Percentiles rank a stretch among this genome's conserved stretches.
These are phyloP conservation scores for Cicer bijugum DNA, from an alignment of 306 rosid genomes.

Conservation along the genomic window DNA sequence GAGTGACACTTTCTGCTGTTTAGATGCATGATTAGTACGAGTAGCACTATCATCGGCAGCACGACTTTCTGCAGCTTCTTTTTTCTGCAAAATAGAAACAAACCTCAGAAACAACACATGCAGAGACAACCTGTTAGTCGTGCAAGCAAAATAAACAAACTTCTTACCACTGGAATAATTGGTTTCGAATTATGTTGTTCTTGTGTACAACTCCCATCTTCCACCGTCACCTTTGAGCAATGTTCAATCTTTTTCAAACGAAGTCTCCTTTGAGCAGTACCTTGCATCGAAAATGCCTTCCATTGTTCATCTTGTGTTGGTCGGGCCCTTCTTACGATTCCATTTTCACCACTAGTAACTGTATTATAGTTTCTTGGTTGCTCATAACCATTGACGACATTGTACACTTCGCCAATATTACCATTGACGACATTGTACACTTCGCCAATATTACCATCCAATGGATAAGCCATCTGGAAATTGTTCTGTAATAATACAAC, in stretches of 20 bases:
- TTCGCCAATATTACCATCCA: slow-evolving; percentile 50
- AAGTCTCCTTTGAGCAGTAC: slow-evolving; percentile 70
- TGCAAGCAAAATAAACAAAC: slow-evolving; percentile 30
- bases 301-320: slow-evolving; percentile 37
- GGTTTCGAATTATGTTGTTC: slow-evolving; percentile 53
- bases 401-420: neutral
- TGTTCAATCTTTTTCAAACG: slow-evolving; percentile 35
- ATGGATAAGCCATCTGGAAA: slow-evolving; percentile 46
- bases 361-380: slow-evolving; percentile 47
- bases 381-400: slow-evolving; percentile 33
- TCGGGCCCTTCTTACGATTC: slow-evolving; percentile 54
- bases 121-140: slow-evolving; percentile 18
- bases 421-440: slow-evolving; percentile 19
- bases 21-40: slow-evolving; percentile 18
- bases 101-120: slow-evolving; percentile 30
- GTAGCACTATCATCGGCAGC: slow-evolving; percentile 40
- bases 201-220: slow-evolving; percentile 23
- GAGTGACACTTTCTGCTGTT: slow-evolving; percentile 22
- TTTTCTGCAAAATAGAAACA: slow-evolving; percentile 58
- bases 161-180: slow-evolving; percentile 56
- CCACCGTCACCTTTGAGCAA: slow-evolving; percentile 19
- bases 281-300: slow-evolving; percentile 33
- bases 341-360: slow-evolving; percentile 42
- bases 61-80: slow-evolving; percentile 46
- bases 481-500: slow-evolving; percentile 35